Evolutionary conservation across 2,329 filamentous ascomycete genomes (phyloP).

Genomic region (Blastomyces emzantsi): DNA sequence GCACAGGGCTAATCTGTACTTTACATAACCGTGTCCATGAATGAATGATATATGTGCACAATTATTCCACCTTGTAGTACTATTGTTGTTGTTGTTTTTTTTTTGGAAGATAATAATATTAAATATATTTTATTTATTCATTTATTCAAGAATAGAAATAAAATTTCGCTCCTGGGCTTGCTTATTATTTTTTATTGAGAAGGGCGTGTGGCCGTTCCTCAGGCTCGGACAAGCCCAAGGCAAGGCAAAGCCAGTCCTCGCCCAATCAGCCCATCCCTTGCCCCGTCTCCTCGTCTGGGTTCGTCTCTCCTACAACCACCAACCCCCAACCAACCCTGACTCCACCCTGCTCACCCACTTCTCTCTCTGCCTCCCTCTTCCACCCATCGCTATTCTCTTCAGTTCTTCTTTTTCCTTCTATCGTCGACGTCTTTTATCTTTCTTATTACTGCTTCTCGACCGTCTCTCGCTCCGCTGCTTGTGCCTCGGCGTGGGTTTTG

Average conservation of each 20-base stretch:
- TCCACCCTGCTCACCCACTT: conserved; percentile 13
- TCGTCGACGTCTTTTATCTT: neutral
- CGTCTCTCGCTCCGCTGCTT: neutral
- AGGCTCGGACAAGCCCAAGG: neutral
- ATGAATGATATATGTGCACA: neutral
- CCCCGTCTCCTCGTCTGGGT: neutral
- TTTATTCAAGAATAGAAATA: no score
- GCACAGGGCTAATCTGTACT: neutral
- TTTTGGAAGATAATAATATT: no score
- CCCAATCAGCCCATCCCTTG: neutral
- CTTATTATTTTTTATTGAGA: no score
- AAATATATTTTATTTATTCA: no score
- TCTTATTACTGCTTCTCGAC: conserved; percentile 1
- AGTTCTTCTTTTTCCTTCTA: conserved; percentile 13
- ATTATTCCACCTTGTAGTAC: neutral
- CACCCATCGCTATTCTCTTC: conserved; percentile 15
- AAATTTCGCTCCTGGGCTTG: no score
- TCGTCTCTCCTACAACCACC: neutral
- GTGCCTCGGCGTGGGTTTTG: conserved; percentile 3
- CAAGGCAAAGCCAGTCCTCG: neutral
- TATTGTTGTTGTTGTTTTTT: no score
- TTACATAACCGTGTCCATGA: neutral
- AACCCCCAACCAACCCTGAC: neutral
- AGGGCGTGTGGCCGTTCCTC: neutral
- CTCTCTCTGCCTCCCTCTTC: conserved; percentile 11